Conservation (phyloP, 179 eudicot genomes). For the Nepenthes alata region DNA sequence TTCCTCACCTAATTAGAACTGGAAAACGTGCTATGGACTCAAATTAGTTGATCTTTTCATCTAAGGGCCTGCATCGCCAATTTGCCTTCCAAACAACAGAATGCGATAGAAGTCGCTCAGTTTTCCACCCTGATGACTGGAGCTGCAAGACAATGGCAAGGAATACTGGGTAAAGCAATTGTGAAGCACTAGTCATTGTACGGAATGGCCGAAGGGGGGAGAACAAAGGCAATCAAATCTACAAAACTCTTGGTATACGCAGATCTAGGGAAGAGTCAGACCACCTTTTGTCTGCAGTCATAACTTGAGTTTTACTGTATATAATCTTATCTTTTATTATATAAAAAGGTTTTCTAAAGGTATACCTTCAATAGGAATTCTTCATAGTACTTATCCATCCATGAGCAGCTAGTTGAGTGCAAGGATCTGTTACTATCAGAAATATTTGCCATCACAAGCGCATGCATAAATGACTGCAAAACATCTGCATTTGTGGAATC, state of each 20-base stretch:
- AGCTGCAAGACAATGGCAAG: conserved; percentile 31
- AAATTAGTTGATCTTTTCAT: conserved; percentile 32
- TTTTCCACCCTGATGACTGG: conserved; percentile 65
- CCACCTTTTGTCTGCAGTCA: no score
- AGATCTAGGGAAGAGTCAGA: no score
- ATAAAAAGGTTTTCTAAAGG: not conserved
- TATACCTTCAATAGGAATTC: conserved; percentile 50
- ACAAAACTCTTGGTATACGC: no score
- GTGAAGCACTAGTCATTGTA: not conserved
- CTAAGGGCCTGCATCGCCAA: conserved; percentile 31
- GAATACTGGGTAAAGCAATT: not conserved
- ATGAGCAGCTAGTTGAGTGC: conserved; percentile 50
- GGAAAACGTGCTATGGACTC: not conserved
- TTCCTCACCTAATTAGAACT: not conserved
- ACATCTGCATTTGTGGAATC: conserved; percentile 55
- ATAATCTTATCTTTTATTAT: no score
- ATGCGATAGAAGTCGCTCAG: conserved; percentile 62
- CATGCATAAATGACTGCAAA: conserved; percentile 71
- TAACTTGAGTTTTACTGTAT: no score
- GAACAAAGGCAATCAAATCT: no score
- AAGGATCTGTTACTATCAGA: conserved; percentile 24
- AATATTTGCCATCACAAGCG: conserved; percentile 69
- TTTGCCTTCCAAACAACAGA: conserved; percentile 83
- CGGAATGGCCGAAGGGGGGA: no score
- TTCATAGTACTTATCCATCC: conserved; percentile 74